These are phyloP conservation scores for Chrysosphaeria jannelii DNA, from an alignment of 2,329 filamentous ascomycete species.

Conservation along the genomic window DNA sequence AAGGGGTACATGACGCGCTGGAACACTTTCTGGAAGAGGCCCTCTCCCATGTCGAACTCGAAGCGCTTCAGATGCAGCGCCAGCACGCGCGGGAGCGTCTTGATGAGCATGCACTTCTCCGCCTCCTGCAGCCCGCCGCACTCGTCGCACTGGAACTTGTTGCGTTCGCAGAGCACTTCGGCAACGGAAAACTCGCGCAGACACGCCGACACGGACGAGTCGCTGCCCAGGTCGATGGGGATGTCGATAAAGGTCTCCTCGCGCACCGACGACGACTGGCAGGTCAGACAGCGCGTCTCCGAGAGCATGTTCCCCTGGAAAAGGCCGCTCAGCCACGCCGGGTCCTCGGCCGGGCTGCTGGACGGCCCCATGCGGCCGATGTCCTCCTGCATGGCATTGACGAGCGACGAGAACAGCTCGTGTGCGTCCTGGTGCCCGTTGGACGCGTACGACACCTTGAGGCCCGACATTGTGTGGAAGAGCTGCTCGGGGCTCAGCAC, in stretches of 20 bases:
- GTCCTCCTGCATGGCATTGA: slow-evolving; percentile 46
- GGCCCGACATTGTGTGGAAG: slow-evolving; percentile 70
- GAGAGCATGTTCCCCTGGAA: slow-evolving; percentile 89
- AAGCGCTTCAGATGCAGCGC: slow-evolving; percentile 88
- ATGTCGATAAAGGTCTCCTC: slow-evolving; percentile 91
- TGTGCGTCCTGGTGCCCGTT: slow-evolving; percentile 97
- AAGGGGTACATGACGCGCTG: slow-evolving; percentile 94
- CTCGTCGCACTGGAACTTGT: slow-evolving; percentile 97
- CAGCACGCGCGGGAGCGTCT: slow-evolving; percentile 68
- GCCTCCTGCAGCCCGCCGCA: slow-evolving; percentile 91
- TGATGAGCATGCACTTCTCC: slow-evolving; percentile 98
- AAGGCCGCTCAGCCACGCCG: slow-evolving; percentile 84
- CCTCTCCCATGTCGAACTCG: slow-evolving; percentile 92
- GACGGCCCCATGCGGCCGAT: slow-evolving; percentile 7
- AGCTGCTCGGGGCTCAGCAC: slow-evolving; percentile 83
- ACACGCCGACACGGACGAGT: slow-evolving; percentile 88
- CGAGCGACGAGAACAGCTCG: slow-evolving; percentile 75
- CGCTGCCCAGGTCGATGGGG: slow-evolving; percentile 82
- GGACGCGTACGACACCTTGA: too few species aligned
- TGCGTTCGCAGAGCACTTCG: slow-evolving; percentile 92
- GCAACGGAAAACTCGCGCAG: slow-evolving; percentile 88
- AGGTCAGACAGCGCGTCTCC: slow-evolving; percentile 86
- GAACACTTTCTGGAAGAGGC: slow-evolving; percentile 80
- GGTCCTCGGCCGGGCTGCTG: slow-evolving; percentile 23
- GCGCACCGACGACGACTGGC: slow-evolving; percentile 78